These are phyloP conservation scores for Kickxella alabastrina DNA, from an alignment of 192 early-diverging fungal species.

Conservation along the genomic window DNA sequence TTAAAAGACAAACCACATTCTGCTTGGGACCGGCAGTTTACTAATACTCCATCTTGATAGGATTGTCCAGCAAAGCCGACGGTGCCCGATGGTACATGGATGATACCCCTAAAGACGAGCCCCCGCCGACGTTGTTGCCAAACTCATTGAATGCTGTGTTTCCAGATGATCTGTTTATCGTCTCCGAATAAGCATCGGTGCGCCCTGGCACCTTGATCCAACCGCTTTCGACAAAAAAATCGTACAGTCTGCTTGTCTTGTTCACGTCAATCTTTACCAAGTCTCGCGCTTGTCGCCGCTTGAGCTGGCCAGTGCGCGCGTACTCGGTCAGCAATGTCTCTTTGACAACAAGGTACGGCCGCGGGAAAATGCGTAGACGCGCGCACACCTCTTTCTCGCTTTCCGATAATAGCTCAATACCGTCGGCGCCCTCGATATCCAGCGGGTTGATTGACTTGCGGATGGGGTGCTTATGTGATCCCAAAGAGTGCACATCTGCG, in stretches of 20 bases:
- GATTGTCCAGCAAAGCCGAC: no score
- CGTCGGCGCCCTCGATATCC: constrained; percentile 79
- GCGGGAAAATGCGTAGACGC: constrained; percentile 77
- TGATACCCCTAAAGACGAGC: no score
- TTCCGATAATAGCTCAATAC: constrained; percentile 76
- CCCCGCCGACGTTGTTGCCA: no score
- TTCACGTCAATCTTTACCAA: constrained; percentile 91
- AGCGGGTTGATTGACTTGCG: constrained; percentile 52
- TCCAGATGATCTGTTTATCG: no score
- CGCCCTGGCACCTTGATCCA: constrained; percentile 71
- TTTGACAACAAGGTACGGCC: constrained; percentile 90
- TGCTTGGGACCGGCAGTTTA: no score
- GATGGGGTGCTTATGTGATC: constrained; percentile 4
- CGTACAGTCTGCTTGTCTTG: constrained; percentile 82
- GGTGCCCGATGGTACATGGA: no score
- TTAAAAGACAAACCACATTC: no score
- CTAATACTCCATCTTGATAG: no score
- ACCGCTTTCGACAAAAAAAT: constrained; percentile 90
- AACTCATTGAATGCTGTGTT: no score
- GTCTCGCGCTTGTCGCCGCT: constrained; percentile 71
- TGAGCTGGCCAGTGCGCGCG: constrained; percentile 66
- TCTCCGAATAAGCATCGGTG: no score
- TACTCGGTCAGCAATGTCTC: constrained; percentile 85
- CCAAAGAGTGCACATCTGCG: not conserved
- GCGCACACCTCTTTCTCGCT: constrained; percentile 81